These are phyloP conservation scores for Isabelozyma gotoi DNA, from an alignment of 805 yeast genomes.

Conservation along the genomic window DNA sequence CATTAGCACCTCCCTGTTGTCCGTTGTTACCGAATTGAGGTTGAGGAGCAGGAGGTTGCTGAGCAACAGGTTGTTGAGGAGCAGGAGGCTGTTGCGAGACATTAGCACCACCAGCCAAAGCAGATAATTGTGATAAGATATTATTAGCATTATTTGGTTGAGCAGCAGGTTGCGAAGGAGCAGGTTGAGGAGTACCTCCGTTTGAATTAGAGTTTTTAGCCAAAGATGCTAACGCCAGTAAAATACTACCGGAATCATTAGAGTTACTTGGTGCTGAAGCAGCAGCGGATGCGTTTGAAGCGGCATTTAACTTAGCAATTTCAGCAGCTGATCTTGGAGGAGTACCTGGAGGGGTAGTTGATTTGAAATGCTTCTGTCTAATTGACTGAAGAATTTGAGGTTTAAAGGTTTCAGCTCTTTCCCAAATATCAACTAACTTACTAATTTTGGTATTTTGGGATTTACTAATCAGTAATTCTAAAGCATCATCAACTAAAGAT, in stretches of 20 bases:
- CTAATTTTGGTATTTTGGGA: constrained; percentile 67
- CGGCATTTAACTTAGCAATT: constrained; percentile 18
- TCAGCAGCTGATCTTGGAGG: constrained; percentile 43
- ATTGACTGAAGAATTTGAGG: constrained; percentile 54
- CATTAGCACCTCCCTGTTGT: constrained; percentile 21
- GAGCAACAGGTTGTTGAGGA: constrained; percentile 14
- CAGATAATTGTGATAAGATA: constrained; percentile 44
- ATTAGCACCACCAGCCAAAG: constrained; percentile 26
- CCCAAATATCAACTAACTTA: constrained; percentile 92
- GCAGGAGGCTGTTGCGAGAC: constrained; percentile 12
- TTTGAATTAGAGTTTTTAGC: constrained; percentile 44
- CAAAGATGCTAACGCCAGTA: constrained; percentile 68
- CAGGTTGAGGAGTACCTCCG: constrained; percentile 27
- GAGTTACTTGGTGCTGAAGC: constrained; percentile 8
- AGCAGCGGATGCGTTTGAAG: constrained; percentile 9
- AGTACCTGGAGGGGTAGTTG: constrained; percentile 69
- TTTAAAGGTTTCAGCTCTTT: constrained; percentile 74
- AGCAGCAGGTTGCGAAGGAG: constrained; percentile 22
- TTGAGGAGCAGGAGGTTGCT: constrained; percentile 10
- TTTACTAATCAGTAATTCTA: constrained; percentile 51
- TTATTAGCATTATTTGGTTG: constrained; percentile 28
- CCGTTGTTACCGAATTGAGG: too few relatives aligned
- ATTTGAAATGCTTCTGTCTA: constrained; percentile 56
- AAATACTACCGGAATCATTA: constrained; percentile 58
- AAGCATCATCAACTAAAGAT: constrained; percentile 60